phyloP scores from a whole-genome alignment of 768 basidiomycete genomes.

The Collybia sp. region DNA sequence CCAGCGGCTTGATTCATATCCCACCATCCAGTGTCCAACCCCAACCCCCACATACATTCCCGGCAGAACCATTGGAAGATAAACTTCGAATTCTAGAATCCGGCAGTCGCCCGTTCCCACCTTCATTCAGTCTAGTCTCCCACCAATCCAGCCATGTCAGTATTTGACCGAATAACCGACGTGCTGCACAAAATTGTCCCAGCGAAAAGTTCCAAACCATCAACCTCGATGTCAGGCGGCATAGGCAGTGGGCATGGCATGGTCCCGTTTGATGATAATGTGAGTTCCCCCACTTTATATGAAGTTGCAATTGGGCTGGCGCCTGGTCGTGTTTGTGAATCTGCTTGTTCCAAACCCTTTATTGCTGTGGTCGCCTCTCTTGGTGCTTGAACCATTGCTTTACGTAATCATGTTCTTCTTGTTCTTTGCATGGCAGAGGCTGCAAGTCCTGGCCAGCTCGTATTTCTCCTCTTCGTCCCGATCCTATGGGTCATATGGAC shows the following conservation, averaged over 20 bases:
- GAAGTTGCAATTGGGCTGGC: background rate
- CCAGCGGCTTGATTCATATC: too few species aligned
- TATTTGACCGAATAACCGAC: conserved; percentile 55
- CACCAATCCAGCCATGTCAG: conserved; percentile 34
- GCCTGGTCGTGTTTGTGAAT: conserved; percentile 2
- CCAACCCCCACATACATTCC: too few species aligned
- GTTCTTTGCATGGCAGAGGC: conserved; percentile 31
- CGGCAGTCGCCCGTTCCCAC: too few species aligned
- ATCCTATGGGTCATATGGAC: conserved; percentile 62
- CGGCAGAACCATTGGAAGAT: too few species aligned
- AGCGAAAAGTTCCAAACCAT: conserved; percentile 30
- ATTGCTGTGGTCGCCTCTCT: conserved; percentile 1
- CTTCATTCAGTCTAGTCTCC: too few species aligned
- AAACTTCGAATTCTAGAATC: too few species aligned
- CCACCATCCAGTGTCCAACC: too few species aligned
- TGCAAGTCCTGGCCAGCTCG: conserved; percentile 39
- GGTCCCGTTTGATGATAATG: conserved; percentile 67
- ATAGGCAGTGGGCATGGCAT: conserved; percentile 58
- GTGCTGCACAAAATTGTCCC: conserved; percentile 43
- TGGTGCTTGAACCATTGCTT: conserved; percentile 10
- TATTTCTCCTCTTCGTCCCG: conserved; percentile 65
- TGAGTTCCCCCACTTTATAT: conserved; percentile 33
- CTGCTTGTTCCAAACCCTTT: conserved; percentile 3
- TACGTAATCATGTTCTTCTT: conserved; percentile 47
- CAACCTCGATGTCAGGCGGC: conserved; percentile 44